Percentiles rank a stretch among this genome's conserved stretches.
phyloP scores from a whole-genome alignment of 176 grass and related monocot genomes.

The Luzula sylvatica region DNA sequence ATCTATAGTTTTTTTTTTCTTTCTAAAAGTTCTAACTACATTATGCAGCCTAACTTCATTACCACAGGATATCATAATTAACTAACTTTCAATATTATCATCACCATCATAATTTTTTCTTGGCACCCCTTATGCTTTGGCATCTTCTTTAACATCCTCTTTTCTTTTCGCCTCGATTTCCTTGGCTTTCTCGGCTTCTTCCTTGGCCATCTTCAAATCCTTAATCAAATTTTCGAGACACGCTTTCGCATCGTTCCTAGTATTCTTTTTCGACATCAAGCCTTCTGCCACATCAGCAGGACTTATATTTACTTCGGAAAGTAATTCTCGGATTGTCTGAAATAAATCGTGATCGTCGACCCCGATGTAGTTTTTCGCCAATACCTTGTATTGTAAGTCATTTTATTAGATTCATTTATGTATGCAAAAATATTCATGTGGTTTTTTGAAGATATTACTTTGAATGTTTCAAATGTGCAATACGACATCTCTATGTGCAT shows the following conservation, averaged over 20 bases:
- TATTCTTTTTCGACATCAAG: constrained; percentile 18
- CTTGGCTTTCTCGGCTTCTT: constrained; percentile 4
- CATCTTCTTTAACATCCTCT: background rate
- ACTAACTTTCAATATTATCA: no score
- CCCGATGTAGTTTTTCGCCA: constrained; percentile 29
- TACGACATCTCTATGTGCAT: constrained; percentile 45
- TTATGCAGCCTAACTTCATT: no score
- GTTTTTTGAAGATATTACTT: background rate
- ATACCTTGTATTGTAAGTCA: background rate
- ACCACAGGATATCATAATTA: no score
- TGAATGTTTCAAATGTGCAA: constrained; percentile 32
- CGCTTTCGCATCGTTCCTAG: background rate
- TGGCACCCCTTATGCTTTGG: background rate
- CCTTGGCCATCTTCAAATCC: constrained; percentile 11
- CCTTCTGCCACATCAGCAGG: constrained; percentile 37
- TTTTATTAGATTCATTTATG: no score
- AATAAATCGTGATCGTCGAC: background rate
- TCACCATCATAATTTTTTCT: background rate
- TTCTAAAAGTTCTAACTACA: no score
- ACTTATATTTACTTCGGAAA: constrained; percentile 20
- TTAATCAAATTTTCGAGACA: constrained; percentile 24
- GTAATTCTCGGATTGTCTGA: background rate
- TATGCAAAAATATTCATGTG: no score
- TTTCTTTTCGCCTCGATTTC: background rate
- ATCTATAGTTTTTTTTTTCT: no score